Evolutionary conservation across 768 basidiomycete genomes (phyloP).

Genomic region (Pleurotus tuoliensis): DNA sequence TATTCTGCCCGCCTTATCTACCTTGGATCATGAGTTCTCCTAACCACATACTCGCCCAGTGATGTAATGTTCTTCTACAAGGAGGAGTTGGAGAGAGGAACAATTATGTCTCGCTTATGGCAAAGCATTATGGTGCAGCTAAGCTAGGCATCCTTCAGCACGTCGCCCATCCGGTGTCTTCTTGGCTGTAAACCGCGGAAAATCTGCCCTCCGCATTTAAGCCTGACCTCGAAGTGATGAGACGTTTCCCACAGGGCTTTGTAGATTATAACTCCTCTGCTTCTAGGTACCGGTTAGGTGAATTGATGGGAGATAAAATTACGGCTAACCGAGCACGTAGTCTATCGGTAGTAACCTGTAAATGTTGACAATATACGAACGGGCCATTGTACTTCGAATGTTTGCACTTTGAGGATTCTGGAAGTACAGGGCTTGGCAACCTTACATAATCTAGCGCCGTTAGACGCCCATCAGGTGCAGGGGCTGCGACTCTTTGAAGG

Average conservation of each 20-base stretch:
- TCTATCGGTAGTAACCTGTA: too few relatives aligned
- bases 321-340: too few relatives aligned
- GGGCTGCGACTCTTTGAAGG: too few relatives aligned
- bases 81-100: not conserved
- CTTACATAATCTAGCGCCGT: too few relatives aligned
- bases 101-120: constrained; percentile 1
- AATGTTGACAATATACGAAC: too few relatives aligned
- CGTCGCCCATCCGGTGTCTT: not conserved
- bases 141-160: not conserved
- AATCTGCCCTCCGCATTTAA: not conserved
- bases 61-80: constrained; percentile 8
- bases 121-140: not conserved
- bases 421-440: too few relatives aligned
- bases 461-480: too few relatives aligned
- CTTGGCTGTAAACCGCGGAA: not conserved
- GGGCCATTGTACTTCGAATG: too few relatives aligned
- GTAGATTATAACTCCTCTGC: not conserved
- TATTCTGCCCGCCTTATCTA: not conserved
- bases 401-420: too few relatives aligned
- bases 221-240: not conserved
- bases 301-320: not conserved
- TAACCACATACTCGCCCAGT: not conserved
- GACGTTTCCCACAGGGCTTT: not conserved
- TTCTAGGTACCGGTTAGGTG: not conserved
- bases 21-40: not conserved